Evolutionary conservation across 306 rosid genomes (phyloP).

Genomic region (Nissolia schottii): DNA sequence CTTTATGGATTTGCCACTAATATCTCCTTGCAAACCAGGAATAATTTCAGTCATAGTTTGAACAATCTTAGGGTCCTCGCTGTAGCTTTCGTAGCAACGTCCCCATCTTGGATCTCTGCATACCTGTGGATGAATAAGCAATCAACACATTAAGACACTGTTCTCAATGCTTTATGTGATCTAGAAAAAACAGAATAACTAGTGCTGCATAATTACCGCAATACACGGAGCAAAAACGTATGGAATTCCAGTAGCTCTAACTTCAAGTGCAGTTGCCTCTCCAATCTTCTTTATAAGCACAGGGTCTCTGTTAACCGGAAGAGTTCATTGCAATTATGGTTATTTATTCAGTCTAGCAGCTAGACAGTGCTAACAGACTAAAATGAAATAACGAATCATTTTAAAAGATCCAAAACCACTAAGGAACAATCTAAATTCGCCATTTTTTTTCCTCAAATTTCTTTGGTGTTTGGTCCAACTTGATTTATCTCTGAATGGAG

Average conservation of each 20-base stretch:
- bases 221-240: constrained; percentile 93
- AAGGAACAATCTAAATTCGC: background rate
- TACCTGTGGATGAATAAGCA: constrained; percentile 46
- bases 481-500: background rate
- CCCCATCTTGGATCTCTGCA: constrained; percentile 99
- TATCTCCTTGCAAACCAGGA: constrained; percentile 93
- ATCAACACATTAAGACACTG: constrained; percentile 1
- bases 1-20: constrained; percentile 52
- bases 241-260: constrained; percentile 94
- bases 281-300: constrained; percentile 80
- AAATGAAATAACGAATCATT: background rate
- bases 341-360: background rate
- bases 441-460: background rate
- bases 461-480: background rate
- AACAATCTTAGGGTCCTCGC: constrained; percentile 79
- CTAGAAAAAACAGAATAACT: background rate
- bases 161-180: background rate
- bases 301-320: constrained; percentile 61
- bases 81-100: constrained; percentile 95
- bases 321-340: background rate
- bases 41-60: constrained; percentile 85
- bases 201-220: constrained; percentile 55
- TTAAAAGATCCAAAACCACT: background rate
- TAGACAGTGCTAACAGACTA: background rate
- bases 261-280: constrained; percentile 97